Percentiles rank a stretch among this genome's conserved stretches.
phyloP scores from a whole-genome alignment of 1,284 basidiomycete species.

The Malassezia cuniculi region DNA sequence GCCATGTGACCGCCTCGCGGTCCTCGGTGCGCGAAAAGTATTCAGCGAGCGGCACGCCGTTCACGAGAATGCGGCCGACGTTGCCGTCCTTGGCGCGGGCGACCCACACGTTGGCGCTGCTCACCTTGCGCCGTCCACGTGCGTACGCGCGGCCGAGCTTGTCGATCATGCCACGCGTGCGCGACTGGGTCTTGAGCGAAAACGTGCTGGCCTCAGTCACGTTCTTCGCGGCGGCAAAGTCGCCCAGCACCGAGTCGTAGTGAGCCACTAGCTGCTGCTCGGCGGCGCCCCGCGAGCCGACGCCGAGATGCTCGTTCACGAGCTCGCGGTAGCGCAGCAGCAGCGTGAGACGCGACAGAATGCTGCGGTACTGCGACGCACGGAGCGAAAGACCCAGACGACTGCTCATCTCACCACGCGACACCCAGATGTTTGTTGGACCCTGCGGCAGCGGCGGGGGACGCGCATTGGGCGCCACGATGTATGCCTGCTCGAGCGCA shows the following conservation, averaged over 20 bases:
- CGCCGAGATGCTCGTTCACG: constrained; percentile 14
- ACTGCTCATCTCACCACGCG: constrained; percentile 52
- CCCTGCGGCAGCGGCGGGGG: constrained; percentile 45
- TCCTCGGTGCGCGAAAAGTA: constrained; percentile 70
- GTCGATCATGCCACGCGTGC: constrained; percentile 17
- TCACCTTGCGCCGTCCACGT: constrained; percentile 34
- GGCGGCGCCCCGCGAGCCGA: constrained; percentile 3
- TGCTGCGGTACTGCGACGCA: constrained; percentile 59
- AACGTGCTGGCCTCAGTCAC: not conserved
- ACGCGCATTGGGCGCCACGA: constrained; percentile 64
- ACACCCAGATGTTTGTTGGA: constrained; percentile 52
- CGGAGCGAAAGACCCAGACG: constrained; percentile 57
- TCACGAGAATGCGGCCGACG: constrained; percentile 59
- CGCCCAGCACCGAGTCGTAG: constrained; percentile 20
- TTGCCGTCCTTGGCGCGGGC: constrained; percentile 54
- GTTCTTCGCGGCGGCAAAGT: constrained; percentile 10
- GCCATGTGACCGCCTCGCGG: constrained; percentile 66
- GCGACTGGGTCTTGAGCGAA: not conserved
- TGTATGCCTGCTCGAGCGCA: constrained; percentile 56
- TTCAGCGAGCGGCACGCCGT: constrained; percentile 61
- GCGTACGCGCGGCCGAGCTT: constrained; percentile 24
- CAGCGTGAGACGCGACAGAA: constrained; percentile 58
- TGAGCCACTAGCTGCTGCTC: constrained; percentile 15
- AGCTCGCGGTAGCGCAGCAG: constrained; percentile 59
- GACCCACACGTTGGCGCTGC: constrained; percentile 64